These are phyloP conservation scores for Tilletia indica DNA, from an alignment of 1,284 basidiomycete genomes.

Conservation along the genomic window DNA sequence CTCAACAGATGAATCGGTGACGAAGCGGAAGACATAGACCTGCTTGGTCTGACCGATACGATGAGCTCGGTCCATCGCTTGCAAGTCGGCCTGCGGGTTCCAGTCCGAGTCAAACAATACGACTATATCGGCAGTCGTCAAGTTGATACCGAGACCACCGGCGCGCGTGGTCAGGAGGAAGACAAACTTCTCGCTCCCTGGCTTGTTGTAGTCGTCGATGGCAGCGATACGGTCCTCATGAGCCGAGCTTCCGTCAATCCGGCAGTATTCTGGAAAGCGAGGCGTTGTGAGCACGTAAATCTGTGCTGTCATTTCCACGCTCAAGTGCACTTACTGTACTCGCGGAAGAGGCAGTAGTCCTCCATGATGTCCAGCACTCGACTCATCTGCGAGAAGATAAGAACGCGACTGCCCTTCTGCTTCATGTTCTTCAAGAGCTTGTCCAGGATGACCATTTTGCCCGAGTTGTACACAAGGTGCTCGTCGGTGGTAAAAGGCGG, in stretches of 20 bases:
- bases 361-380: slow-evolving; percentile 92
- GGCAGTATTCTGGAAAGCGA: slow-evolving; percentile 74
- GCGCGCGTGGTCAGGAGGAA: slow-evolving; percentile 96
- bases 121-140: slow-evolving; percentile 92
- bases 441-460: slow-evolving; percentile 97
- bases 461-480: slow-evolving; percentile 88
- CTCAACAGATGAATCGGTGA: slow-evolving; percentile 93
- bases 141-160: slow-evolving; percentile 96
- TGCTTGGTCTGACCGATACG: slow-evolving; percentile 98
- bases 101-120: slow-evolving; percentile 98
- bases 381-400: slow-evolving; percentile 99
- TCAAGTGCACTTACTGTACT: slow-evolving; percentile 68
- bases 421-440: slow-evolving; percentile 83
- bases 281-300: not conserved
- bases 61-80: slow-evolving; percentile 98
- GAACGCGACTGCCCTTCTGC: slow-evolving; percentile 84
- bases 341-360: slow-evolving; percentile 92
- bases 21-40: slow-evolving; percentile 96
- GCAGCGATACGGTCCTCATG: slow-evolving; percentile 93
- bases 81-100: slow-evolving; percentile 98
- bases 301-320: not conserved
- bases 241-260: slow-evolving; percentile 91
- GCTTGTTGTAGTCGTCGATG: slow-evolving; percentile 98
- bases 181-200: slow-evolving; percentile 90
- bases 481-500: slow-evolving; percentile 98